Evolutionary conservation across 768 basidiomycete genomes (phyloP).

Genomic region (Russula ochroleuca): DNA sequence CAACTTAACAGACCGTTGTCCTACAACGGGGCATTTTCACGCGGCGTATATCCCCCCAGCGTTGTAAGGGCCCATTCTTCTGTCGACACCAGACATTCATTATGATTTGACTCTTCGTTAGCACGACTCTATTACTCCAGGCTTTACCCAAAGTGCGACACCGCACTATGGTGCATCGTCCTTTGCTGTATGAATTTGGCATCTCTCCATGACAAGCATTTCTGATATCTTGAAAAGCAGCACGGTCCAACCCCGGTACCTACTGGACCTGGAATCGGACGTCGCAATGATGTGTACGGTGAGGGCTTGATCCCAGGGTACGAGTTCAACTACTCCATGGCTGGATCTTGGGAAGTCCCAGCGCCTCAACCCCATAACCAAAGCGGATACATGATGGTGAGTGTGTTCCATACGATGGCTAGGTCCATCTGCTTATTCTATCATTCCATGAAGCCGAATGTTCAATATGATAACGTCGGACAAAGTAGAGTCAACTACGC

Average conservation of each 20-base stretch:
- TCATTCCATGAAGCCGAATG: neutral
- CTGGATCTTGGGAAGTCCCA: neutral
- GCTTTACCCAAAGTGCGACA: neutral
- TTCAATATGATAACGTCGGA: neutral
- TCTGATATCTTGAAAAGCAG: neutral
- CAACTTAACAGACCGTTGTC: neutral
- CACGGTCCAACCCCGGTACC: neutral
- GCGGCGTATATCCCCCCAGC: neutral
- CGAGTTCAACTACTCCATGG: neutral
- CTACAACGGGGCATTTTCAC: neutral
- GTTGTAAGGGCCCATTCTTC: neutral
- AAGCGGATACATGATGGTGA: neutral
- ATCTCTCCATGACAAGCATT: neutral
- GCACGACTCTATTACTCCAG: neutral
- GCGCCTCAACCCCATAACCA: neutral
- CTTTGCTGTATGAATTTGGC: neutral
- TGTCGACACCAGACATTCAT: neutral
- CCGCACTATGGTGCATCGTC: neutral
- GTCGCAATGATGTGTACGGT: neutral
- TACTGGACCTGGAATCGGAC: neutral
- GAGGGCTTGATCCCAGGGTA: neutral
- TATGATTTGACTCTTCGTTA: neutral
- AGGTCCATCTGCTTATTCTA: neutral
- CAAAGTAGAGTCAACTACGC: neutral
- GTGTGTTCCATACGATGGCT: neutral